These are phyloP conservation scores for Arabidopsis suecica DNA, from an alignment of 345 rosid genomes.

Conservation along the genomic window DNA sequence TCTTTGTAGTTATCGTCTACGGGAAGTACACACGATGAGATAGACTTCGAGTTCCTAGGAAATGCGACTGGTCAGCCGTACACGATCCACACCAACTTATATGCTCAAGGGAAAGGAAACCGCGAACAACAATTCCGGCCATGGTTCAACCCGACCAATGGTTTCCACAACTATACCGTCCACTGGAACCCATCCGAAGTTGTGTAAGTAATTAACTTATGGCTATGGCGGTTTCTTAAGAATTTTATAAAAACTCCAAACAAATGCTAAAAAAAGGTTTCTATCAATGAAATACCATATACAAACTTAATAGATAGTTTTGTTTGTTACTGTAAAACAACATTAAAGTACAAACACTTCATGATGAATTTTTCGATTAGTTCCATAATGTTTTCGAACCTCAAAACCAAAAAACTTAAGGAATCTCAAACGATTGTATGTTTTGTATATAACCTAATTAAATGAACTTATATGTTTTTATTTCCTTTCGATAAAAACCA, in stretches of 20 bases:
- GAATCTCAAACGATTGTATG: background rate
- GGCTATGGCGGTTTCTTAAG: background rate
- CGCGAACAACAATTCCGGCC: conserved; percentile 65
- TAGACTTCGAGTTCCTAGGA: conserved; percentile 79
- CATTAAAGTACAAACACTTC: background rate
- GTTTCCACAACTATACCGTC: conserved; percentile 83
- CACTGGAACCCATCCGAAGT: conserved; percentile 69
- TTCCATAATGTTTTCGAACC: background rate
- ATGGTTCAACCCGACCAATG: conserved; percentile 68
- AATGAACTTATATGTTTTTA: background rate
- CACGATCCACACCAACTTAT: conserved; percentile 73
- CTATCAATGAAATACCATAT: background rate
- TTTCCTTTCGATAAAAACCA: too few relatives aligned
- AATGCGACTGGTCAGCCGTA: conserved; percentile 74
- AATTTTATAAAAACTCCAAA: background rate
- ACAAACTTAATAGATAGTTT: background rate
- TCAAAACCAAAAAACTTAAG: background rate
- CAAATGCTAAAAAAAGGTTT: background rate
- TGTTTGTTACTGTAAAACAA: background rate
- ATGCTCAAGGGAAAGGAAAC: conserved; percentile 64
- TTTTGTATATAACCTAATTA: background rate
- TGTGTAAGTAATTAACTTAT: conserved; percentile 53
- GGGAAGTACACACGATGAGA: conserved; percentile 68
- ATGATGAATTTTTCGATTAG: background rate
- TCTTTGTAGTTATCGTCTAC: conserved; percentile 58